Evolutionary conservation across 257 asterid species (phyloP).

Genomic region (Anisodus acutangulus): DNA sequence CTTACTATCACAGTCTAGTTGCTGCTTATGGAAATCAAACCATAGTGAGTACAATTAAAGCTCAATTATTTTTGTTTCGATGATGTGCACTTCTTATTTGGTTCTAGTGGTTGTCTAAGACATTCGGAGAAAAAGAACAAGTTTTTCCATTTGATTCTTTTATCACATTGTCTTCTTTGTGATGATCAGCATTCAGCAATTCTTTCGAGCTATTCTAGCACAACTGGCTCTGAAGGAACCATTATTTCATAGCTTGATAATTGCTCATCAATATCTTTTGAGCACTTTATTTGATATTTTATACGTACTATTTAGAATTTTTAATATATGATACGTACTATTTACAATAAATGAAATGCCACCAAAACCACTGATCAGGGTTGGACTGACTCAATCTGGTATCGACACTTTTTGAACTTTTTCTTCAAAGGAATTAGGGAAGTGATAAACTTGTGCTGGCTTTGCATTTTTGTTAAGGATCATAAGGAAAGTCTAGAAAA

Average conservation of each 20-base stretch:
- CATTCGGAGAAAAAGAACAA: not conserved
- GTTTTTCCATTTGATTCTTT: not conserved
- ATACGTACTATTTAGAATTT: not conserved
- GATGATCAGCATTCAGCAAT: not conserved
- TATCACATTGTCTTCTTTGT: not conserved
- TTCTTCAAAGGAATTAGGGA: conserved; percentile 25
- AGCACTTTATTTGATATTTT: not conserved
- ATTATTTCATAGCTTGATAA: not conserved
- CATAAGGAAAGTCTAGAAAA: conserved; percentile 1
- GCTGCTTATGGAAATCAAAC: conserved; percentile 37
- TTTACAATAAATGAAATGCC: not conserved
- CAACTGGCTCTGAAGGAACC: not conserved
- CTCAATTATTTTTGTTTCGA: not conserved
- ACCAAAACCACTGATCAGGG: not conserved
- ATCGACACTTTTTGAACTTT: not conserved
- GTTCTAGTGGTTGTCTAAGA: not conserved
- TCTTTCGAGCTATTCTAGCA: not conserved
- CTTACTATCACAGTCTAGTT: conserved; percentile 26
- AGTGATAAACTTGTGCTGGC: not conserved
- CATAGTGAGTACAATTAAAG: conserved; percentile 34
- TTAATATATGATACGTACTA: not conserved
- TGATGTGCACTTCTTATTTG: not conserved
- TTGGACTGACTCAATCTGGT: conserved; percentile 14
- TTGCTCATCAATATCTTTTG: not conserved
- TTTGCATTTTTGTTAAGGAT: conserved; percentile 15